Conservation (phyloP, 2,329 filamentous ascomycete species). For the Aspergillus spinulosporus region DNA sequence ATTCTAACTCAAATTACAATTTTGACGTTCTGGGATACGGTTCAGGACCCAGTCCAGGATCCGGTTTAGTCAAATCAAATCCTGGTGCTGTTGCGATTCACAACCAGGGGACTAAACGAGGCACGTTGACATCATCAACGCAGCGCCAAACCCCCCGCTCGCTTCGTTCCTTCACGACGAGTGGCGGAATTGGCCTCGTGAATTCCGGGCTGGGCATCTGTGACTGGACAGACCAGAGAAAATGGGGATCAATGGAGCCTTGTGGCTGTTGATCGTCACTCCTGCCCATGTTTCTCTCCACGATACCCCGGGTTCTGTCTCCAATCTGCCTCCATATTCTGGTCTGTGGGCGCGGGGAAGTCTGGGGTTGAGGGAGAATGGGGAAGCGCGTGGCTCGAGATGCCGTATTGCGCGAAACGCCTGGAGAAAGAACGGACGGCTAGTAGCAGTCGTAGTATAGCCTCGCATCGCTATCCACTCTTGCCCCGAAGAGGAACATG, state of each 20-base stretch:
- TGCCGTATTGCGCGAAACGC: conserved; percentile 10
- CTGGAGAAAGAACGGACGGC: not conserved
- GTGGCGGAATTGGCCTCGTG: not conserved
- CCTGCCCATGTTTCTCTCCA: not conserved
- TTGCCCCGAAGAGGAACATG: not conserved
- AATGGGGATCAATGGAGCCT: not conserved
- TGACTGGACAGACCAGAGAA: not conserved
- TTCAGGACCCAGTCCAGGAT: not conserved
- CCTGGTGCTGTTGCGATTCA: not conserved
- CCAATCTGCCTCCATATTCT: not conserved
- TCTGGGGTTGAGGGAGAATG: not conserved
- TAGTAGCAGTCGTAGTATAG: not conserved
- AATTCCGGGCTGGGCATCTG: not conserved
- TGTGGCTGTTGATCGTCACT: conserved; percentile 3
- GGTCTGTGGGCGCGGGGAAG: conserved; percentile 6
- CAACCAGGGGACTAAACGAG: not conserved
- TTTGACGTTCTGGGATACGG: not conserved
- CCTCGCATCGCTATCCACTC: conserved; percentile 2
- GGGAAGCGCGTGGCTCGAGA: conserved; percentile 17
- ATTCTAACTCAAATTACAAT: not conserved
- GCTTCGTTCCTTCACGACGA: not conserved
- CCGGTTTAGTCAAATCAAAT: too few species aligned
- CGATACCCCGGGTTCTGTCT: not conserved
- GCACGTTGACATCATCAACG: not conserved
- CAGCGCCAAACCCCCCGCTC: not conserved